These are phyloP conservation scores for Flueggea neowawraea DNA, from an alignment of 441 rosid species.

Conservation along the genomic window DNA sequence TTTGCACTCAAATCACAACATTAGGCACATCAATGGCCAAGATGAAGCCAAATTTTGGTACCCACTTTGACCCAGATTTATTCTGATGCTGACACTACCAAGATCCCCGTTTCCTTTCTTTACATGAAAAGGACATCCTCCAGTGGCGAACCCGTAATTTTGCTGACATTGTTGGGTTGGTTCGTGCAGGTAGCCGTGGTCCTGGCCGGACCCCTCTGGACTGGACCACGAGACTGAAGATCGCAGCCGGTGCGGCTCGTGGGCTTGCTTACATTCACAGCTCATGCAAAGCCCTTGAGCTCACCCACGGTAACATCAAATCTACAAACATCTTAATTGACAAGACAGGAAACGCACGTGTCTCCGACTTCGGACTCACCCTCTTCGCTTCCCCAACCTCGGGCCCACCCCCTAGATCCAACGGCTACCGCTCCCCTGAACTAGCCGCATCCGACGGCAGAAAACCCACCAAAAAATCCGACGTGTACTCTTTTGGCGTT, in stretches of 20 bases:
- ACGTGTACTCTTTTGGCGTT: slow-evolving; percentile 89
- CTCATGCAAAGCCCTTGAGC: slow-evolving; percentile 55
- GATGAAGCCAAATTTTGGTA: too few relatives aligned
- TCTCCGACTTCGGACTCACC: slow-evolving; percentile 86
- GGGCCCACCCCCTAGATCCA: slow-evolving; percentile 25
- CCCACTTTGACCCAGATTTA: too few relatives aligned
- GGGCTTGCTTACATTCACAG: slow-evolving; percentile 79
- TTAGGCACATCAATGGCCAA: too few relatives aligned
- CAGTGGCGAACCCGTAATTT: too few relatives aligned
- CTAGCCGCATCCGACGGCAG: slow-evolving; percentile 64
- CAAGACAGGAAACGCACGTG: slow-evolving; percentile 55
- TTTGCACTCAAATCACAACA: too few relatives aligned
- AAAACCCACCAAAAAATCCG: slow-evolving; percentile 75
- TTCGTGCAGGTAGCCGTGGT: slow-evolving; percentile 77
- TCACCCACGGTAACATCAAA: slow-evolving; percentile 87
- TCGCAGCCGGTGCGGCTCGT: slow-evolving; percentile 82
- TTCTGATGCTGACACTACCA: too few relatives aligned
- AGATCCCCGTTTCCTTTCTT: too few relatives aligned
- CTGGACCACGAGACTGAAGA: slow-evolving; percentile 70
- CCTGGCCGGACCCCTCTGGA: slow-evolving; percentile 77
- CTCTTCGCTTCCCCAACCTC: slow-evolving; percentile 39
- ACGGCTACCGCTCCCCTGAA: slow-evolving; percentile 93
- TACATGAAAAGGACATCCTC: too few relatives aligned
- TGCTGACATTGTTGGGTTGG: too few relatives aligned
- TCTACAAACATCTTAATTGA: slow-evolving; percentile 81